Evolutionary conservation across 805 yeast species (phyloP).

Genomic region (Starmera dryadoides): DNA sequence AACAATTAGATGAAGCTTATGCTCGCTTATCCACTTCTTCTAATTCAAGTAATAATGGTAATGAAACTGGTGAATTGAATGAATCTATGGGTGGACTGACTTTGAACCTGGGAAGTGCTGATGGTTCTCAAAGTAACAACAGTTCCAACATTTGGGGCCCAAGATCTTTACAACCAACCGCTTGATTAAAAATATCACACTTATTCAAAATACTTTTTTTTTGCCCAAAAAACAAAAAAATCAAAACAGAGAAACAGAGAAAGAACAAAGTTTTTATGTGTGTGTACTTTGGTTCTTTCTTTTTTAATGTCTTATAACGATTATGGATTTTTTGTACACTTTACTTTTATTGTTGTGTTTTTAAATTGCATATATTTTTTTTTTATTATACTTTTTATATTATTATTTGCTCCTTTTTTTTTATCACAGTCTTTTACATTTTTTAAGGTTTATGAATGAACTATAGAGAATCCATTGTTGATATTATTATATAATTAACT

Average conservation of each 20-base stretch:
- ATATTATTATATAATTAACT: too few relatives aligned
- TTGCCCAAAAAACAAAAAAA: too few relatives aligned
- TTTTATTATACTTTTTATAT: neutral
- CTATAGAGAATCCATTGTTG: too few relatives aligned
- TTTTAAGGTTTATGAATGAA: too few relatives aligned
- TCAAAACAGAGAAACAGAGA: too few relatives aligned
- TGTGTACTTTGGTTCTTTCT: too few relatives aligned
- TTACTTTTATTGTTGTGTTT: neutral
- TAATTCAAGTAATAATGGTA: conserved; percentile 8
- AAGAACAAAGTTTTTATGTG: too few relatives aligned
- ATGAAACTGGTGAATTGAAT: conserved; percentile 11
- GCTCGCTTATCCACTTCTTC: conserved; percentile 1
- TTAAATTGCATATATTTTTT: neutral
- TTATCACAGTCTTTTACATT: too few relatives aligned
- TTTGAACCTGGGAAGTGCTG: conserved; percentile 10
- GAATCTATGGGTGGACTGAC: conserved; percentile 19
- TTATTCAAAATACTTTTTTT: too few relatives aligned
- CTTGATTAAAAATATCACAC: neutral
- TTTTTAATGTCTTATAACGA: neutral
- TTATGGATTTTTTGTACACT: neutral
- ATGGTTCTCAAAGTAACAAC: conserved; percentile 2
- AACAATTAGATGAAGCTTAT: conserved; percentile 3
- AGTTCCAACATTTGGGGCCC: conserved; percentile 23
- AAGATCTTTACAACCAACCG: conserved; percentile 6
- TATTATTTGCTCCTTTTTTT: too few relatives aligned